Evolutionary conservation across 208 protist genomes (phyloP).

Genomic region (Leishmania aethiopica): DNA sequence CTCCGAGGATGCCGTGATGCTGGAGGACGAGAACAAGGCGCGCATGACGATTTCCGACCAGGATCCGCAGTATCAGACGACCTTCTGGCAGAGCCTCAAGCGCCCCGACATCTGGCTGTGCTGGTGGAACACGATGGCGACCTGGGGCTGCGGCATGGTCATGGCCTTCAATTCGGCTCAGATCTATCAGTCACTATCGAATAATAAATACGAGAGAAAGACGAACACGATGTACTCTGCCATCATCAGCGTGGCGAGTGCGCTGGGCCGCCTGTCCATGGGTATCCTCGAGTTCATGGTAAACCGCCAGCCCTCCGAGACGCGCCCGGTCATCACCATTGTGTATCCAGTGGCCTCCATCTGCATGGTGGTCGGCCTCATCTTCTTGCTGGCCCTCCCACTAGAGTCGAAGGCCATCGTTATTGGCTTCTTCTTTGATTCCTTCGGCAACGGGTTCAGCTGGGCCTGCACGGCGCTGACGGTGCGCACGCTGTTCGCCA

Average conservation of each 20-base stretch:
- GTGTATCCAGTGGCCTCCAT: slow-evolving; percentile 41
- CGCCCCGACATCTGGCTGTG: slow-evolving; percentile 58
- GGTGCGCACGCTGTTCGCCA: slow-evolving; percentile 50
- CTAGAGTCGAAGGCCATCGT: slow-evolving; percentile 47
- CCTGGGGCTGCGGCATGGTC: slow-evolving; percentile 67
- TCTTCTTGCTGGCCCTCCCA: slow-evolving; percentile 50
- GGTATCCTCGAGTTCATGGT: slow-evolving; percentile 52
- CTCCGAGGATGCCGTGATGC: slow-evolving; percentile 11
- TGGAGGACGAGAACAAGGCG: slow-evolving; percentile 34
- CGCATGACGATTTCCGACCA: slow-evolving; percentile 31
- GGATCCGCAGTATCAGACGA: slow-evolving; percentile 63
- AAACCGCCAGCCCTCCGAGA: slow-evolving; percentile 27
- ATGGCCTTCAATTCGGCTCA: slow-evolving; percentile 69
- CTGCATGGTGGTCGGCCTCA: slow-evolving; percentile 40
- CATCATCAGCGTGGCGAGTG: slow-evolving; percentile 68
- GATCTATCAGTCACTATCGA: slow-evolving; percentile 55
- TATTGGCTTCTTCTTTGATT: slow-evolving; percentile 57
- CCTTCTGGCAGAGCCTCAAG: slow-evolving; percentile 51
- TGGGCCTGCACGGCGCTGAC: slow-evolving; percentile 58
- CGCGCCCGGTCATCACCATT: slow-evolving; percentile 40
- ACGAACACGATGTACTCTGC: slow-evolving; percentile 54
- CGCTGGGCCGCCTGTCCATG: slow-evolving; percentile 58
- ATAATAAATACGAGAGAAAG: slow-evolving; percentile 34
- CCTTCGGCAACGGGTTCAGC: slow-evolving; percentile 64
- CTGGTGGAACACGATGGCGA: slow-evolving; percentile 60